Base-by-base conservation (phyloP, 805 yeast genomes). In the Saturnispora sanitii region DNA sequence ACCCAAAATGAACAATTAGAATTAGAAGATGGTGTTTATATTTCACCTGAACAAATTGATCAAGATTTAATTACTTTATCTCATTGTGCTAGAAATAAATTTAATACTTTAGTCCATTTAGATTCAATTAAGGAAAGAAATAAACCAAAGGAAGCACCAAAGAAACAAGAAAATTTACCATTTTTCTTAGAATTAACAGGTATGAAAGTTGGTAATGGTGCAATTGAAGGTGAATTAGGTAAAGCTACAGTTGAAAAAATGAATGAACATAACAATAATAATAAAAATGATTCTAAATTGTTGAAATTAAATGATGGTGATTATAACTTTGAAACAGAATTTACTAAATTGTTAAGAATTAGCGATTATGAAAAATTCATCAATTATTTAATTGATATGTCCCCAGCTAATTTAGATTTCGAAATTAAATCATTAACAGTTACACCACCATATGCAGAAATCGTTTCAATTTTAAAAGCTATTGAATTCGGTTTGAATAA, bases 81-180 rank as follows among this genome's bases (percentile, higher is more conserved):
- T 1, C 49, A 75, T 25, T 81, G 82, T 5, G 85, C 97, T 20
- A 73, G 90, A 52, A 71, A 71, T 43, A 87, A 85, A 55, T 80
- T 83, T 67, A 76, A 72, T 46, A 86, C 95, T 2, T 63, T 92
- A 33, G 58, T 84, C 35, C 79, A 92, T 57, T 62, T 92, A 49
- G 97, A 92, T 51, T 73, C 78, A 6, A 90, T 92, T 50, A 85
- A 77, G 54, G 75, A 72, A 56, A 75, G 98, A 54, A 87, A 86
- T 56, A 90, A 85, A 61, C 96, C 98, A 18, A 77, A 67, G 38
- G 96, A 86, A 56, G 82, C 90, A 1, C 83, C 92, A 26, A 84
- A 83, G 66, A 83, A 79, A 49, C 85, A 95, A 2, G 82, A 82
- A 49, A 71, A 77, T 45, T 76, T 84, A 1, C 79, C 80, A 13